Evolutionary conservation across 495 filamentous ascomycete genomes (phyloP), one percentile per base, ranked within the genome.

Genomic region (Aspergillus bertholletiae): DNA sequence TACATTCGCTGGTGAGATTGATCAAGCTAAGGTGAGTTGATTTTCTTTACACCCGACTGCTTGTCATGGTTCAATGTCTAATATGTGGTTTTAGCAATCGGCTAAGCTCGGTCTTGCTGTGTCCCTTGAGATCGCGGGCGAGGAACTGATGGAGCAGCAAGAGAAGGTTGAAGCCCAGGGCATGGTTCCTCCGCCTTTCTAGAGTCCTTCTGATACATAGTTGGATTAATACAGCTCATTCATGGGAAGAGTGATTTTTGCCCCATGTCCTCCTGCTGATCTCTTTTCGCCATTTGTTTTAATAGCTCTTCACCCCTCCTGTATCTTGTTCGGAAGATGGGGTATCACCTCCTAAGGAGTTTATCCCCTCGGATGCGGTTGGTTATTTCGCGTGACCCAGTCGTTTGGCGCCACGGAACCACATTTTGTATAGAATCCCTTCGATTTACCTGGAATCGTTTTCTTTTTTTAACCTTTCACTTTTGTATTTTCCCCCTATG

Each of bases 1-100:
- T 71, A 93, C 92, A 34, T 97, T 99, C 73, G 88, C 93, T 40
- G 94, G 92, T 60, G 95, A 99, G 70, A 92, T 99, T 66, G 95
- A 99, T 74, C 95, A 97, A 72, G 79, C 82, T 59, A 94, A 94
- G 82, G 94, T 97, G 83, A 72, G 88, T 49, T 34, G 7, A 22
- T 50, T 15, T 26, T 54, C 26, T 46, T 22, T 17, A 40, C 47
- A 49, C 46, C 24, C 39, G 20, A 55, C 52, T 48, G 39, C 51
- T 53, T 56, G 50, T 51, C 49, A 49, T 7, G 51, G 46, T 34
- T 23, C 23, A 55, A 35, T 28, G 54, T 46, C 58, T 65, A 45
- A 64, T 49, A 47, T 17, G 39, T 51, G 15, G 52, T 47, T 63
- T 51, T 71, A 97, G 95, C 90, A 96, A 88, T 79, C 86, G 73